Evolutionary conservation across 2,329 filamentous ascomycete species (phyloP).

Genomic region (Byssoonygena ceratinophila): DNA sequence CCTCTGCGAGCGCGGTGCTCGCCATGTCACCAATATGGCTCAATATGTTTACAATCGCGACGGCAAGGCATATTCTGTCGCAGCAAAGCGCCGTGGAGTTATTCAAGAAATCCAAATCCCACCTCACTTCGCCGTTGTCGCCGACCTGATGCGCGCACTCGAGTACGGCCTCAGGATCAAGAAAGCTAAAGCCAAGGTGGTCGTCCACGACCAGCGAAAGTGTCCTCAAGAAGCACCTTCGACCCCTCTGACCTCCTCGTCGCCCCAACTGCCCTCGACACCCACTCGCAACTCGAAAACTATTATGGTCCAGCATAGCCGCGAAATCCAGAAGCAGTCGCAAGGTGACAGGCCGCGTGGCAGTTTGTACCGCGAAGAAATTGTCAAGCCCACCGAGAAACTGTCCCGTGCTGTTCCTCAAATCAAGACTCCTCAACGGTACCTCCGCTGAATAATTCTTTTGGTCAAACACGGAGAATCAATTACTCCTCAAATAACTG

Average conservation of each 20-base stretch:
- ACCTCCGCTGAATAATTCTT: constrained; percentile 5
- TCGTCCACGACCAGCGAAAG: constrained; percentile 8
- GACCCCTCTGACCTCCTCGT: not conserved
- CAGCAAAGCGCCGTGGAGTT: constrained; percentile 33
- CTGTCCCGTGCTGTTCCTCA: not conserved
- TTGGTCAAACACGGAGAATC: not conserved
- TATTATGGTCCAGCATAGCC: not conserved
- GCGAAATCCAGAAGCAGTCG: not conserved
- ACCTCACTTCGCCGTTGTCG: constrained; percentile 26
- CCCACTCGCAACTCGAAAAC: not conserved
- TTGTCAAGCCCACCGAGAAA: not conserved
- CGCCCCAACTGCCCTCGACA: not conserved
- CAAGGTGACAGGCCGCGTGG: not conserved
- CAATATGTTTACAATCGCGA: constrained; percentile 29
- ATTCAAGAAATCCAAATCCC: constrained; percentile 36
- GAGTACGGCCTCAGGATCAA: constrained; percentile 29
- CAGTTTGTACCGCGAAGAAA: not conserved
- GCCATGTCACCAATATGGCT: constrained; percentile 26
- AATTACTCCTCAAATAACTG: not conserved
- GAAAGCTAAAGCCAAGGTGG: constrained; percentile 7
- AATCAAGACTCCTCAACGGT: not conserved
- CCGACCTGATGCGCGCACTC: constrained; percentile 34
- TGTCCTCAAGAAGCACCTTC: not conserved
- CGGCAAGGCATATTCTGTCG: constrained; percentile 33
- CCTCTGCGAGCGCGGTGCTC: constrained; percentile 29